Conservation (phyloP, 2,329 filamentous ascomycete genomes). For the Dryadomyces sulphureus region DNA sequence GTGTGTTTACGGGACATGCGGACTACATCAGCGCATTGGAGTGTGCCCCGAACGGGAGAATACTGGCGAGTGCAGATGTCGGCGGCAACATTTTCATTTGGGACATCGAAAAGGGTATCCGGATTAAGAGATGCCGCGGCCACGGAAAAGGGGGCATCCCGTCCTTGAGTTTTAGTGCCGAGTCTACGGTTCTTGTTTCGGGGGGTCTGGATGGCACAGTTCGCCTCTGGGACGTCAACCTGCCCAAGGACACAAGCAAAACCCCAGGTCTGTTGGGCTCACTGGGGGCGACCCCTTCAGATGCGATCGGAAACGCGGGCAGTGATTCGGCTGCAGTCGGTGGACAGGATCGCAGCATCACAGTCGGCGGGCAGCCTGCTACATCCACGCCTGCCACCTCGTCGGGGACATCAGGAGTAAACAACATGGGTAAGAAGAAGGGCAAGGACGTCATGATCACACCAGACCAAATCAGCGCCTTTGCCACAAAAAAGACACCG, state of each 20-base stretch:
- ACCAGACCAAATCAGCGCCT: conserved; percentile 86
- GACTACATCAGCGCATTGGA: conserved; percentile 76
- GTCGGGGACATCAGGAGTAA: conserved; percentile 16
- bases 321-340: conserved; percentile 25
- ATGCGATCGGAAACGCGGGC: conserved; percentile 18
- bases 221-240: conserved; percentile 79
- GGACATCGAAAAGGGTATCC: conserved; percentile 75
- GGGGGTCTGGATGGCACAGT: conserved; percentile 88
- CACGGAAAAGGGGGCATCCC: conserved; percentile 90
- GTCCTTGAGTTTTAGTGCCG: conserved; percentile 84
- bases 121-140: conserved; percentile 84
- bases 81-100: conserved; percentile 86
- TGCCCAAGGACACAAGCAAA: conserved; percentile 50
- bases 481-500: conserved; percentile 90
- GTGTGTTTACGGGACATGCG: conserved; percentile 82
- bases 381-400: conserved; percentile 18
- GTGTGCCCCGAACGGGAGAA: conserved; percentile 75
- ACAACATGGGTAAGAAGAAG: conserved; percentile 48
- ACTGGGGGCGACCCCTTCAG: conserved; percentile 2
- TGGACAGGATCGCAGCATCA: conserved; percentile 22
- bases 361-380: conserved; percentile 24
- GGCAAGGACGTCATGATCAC: conserved; percentile 81
- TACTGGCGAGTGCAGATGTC: conserved; percentile 80
- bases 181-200: conserved; percentile 80
- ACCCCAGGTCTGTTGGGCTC: conserved; percentile 16